phyloP scores from a whole-genome alignment of 2,329 filamentous ascomycete genomes.

The Aspergillus felis region DNA sequence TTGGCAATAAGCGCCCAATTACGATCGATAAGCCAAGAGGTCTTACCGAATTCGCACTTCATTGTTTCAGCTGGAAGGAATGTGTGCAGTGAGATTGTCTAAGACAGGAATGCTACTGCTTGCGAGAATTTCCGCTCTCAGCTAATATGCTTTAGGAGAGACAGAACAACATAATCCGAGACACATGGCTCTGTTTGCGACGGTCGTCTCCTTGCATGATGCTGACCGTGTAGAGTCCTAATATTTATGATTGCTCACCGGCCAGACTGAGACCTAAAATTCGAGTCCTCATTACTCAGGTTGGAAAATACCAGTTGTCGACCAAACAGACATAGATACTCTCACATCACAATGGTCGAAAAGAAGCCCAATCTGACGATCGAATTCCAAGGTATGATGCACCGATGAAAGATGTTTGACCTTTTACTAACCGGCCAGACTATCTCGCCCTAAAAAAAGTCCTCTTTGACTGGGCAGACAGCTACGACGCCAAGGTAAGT shows the following conservation, averaged over 20 bases:
- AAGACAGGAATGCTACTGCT: background rate
- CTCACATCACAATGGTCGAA: background rate
- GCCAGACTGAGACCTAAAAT: too few species aligned
- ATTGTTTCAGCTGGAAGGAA: background rate
- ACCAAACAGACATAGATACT: background rate
- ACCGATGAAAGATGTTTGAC: background rate
- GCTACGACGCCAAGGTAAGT: constrained; percentile 42
- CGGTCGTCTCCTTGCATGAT: background rate
- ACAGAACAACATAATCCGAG: background rate
- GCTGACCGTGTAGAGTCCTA: background rate
- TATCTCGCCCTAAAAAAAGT: constrained; percentile 32
- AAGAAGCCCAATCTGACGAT: background rate
- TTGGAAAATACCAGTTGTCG: background rate
- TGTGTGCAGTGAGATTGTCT: background rate
- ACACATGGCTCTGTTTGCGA: background rate
- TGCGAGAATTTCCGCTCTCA: background rate
- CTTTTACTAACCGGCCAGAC: constrained; percentile 19
- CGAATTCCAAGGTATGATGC: background rate
- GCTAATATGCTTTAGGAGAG: background rate
- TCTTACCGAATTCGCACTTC: background rate
- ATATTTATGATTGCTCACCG: background rate
- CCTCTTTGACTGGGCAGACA: constrained; percentile 44
- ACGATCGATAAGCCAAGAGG: background rate
- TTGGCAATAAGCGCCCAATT: background rate
- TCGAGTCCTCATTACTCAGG: background rate